Evolutionary conservation across 495 filamentous ascomycete species (phyloP), one percentile per base, ranked within the genome.

Genomic region (Evernia prunastri): DNA sequence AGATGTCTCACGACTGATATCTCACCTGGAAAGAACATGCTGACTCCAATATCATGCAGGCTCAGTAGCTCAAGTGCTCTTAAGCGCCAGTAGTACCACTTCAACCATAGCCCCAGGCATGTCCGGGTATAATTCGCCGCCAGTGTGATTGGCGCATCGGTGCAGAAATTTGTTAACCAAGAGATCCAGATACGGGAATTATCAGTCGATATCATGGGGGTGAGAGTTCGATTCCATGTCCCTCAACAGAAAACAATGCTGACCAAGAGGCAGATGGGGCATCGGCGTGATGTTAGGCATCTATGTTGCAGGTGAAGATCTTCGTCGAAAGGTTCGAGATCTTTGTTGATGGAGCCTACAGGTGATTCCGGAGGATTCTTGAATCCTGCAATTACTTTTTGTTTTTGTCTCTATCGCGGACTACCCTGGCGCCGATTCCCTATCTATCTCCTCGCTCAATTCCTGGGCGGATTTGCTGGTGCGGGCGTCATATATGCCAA

Each of bases 221-320:
- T 85, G 66, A 77, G 80, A 72, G 53, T 36, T 33, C 36, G 57
- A 29, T 35, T 42, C 27, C 51, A 53, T 25, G 27, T 33, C 33
- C 1, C 37, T 29, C 33, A 45, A 23, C 6, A 27, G 20, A 43
- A 8, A 31, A 12, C 5, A 6, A 18, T 27, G 40, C 66, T 68
- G 23, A 65, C 39, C 35, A 20, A 31, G 20, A 43, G 23, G 35
- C 59, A 72, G 63, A 40, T 69, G 73, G 76, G 76, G 78, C 15
- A 61, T 82, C 40, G 86, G 82, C 5, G 82, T 87, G 33, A 86
- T 88, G 85, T 75, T 89, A 1, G 86, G 84, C n/a, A 78, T 87
- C 40, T 88, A 88, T 66, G 78, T 79, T 13, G 82, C 80, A 56
- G 82, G 82, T 39, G 31, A 61, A 17, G 36, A 43, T 42, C 27